These are phyloP conservation scores for Annulohypoxylon stygium DNA, from an alignment of 495 filamentous ascomycete genomes.

Conservation along the genomic window DNA sequence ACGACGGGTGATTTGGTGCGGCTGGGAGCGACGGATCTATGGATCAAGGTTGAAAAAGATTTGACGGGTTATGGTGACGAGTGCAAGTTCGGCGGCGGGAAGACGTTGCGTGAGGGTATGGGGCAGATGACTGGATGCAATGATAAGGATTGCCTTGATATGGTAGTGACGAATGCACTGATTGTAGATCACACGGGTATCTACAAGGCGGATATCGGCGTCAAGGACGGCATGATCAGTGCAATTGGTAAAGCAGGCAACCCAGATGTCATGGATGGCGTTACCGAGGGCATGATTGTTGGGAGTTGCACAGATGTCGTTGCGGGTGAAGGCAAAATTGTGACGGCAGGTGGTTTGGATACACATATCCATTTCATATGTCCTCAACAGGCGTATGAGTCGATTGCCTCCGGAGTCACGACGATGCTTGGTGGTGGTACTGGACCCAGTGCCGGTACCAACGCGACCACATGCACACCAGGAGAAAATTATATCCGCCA, in stretches of 20 bases:
- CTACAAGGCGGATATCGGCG: conserved; percentile 96
- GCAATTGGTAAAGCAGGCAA: conserved; percentile 97
- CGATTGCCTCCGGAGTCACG: conserved; percentile 88
- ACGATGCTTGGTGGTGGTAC: conserved; percentile 94
- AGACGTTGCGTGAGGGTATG: conserved; percentile 96
- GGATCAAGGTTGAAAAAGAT: conserved; percentile 93
- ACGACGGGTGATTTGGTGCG: conserved; percentile 87
- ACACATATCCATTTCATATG: conserved; percentile 98
- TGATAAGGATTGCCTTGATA: conserved; percentile 80
- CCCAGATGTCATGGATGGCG: conserved; percentile 94
- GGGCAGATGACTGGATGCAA: conserved; percentile 85
- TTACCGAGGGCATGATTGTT: conserved; percentile 82
- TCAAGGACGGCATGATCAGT: conserved; percentile 88
- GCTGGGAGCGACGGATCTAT: conserved; percentile 87
- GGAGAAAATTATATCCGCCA: conserved; percentile 84
- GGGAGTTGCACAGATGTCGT: conserved; percentile 96
- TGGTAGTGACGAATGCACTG: conserved; percentile 92
- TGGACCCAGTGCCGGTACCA: conserved; percentile 95
- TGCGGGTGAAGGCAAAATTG: conserved; percentile 91
- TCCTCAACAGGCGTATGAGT: conserved; percentile 91
- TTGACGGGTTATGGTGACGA: conserved; percentile 89
- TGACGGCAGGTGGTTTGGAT: conserved; percentile 93
- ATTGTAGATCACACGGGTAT: conserved; percentile 94
- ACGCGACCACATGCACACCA: conserved; percentile 95
- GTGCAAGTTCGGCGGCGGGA: conserved; percentile 95